Evolutionary conservation across 164 flowering plant species (phyloP).

Genomic region (Nymphaea colorata): DNA sequence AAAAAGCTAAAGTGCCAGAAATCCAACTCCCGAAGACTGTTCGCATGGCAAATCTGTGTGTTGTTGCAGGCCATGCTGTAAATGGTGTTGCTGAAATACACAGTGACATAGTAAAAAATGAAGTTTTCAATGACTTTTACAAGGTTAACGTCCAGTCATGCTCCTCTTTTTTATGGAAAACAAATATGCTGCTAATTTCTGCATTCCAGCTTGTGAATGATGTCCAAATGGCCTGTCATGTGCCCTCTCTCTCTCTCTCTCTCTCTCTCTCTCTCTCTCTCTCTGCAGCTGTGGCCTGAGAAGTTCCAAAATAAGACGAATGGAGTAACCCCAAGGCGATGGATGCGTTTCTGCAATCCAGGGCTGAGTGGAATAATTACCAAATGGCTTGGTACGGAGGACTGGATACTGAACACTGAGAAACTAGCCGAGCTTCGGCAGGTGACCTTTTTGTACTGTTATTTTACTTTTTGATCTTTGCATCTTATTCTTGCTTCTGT

Average conservation of each 20-base stretch:
- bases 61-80: slow-evolving; percentile 91
- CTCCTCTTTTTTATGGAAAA: neutral
- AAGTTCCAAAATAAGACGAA: slow-evolving; percentile 96
- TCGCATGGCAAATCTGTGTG: slow-evolving; percentile 94
- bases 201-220: neutral
- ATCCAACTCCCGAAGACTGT: slow-evolving; percentile 40
- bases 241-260: neutral
- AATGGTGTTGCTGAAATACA: slow-evolving; percentile 99
- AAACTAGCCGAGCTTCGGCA: slow-evolving; percentile 62
- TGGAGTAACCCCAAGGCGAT: slow-evolving; percentile 95
- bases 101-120: slow-evolving; percentile 83
- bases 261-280: neutral
- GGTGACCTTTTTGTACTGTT: slow-evolving; percentile 25
- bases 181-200: neutral
- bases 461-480: neutral
- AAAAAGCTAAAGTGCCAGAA: no score
- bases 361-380: slow-evolving; percentile 55
- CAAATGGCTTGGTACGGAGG: slow-evolving; percentile 67
- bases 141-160: slow-evolving; percentile 25
- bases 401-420: slow-evolving; percentile 71
- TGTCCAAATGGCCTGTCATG: neutral
- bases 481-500: neutral
- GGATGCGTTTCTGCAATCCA: slow-evolving; percentile 90
- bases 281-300: slow-evolving; percentile 81
- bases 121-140: slow-evolving; percentile 77